Evolutionary conservation across 441 rosid genomes (phyloP), one percentile per base, ranked within the genome.

Genomic region (Melastoma candidum): DNA sequence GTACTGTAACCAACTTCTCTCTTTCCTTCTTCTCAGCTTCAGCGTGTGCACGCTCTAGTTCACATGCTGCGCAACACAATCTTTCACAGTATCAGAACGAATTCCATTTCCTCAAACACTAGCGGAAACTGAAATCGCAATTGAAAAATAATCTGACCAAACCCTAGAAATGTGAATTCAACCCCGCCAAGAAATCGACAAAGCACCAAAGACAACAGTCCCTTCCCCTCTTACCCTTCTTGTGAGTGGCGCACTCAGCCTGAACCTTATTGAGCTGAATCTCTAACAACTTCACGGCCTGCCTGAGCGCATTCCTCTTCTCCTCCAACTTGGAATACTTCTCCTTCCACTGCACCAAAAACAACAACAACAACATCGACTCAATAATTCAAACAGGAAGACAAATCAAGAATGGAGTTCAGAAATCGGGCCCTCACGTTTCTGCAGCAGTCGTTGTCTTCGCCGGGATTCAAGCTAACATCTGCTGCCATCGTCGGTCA

Each of bases 281-380:
- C 45, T 73, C 60, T 1, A 79, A 77, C 55, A 87, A 47, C 49
- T 71, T 57, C 29, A 72, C 60, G 1, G 77, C 81, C 66, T 81
- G 71, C 68, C 71, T 69, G 25, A 80, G 74, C 47, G 60, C 69
- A 47, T 67, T 71, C 12, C 96, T 69, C 64, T 79, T 77, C 66
- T 58, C 72, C 62, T 67, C 75, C 53, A 73, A 54, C 68, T 68
- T 75, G 1, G 64, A n/a, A 67, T 69, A 87, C 70, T 76, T 78
- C 53, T 60, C 70, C 56, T 68, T 77, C 95, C 93, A 90, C 54
- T 9, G 12, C 26, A 51, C 54, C 43, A 36, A 51, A 9, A 14
- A 51, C 36, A 29, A 29, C 36, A 29, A 3, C 36, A 29, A 29
- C 3, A 29, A 29, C 36, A 3, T 29, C 36, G 7, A 29, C 36